Base-by-base conservation (phyloP, 2,329 filamentous ascomycete genomes). In the Alternaria ethzedia region DNA sequence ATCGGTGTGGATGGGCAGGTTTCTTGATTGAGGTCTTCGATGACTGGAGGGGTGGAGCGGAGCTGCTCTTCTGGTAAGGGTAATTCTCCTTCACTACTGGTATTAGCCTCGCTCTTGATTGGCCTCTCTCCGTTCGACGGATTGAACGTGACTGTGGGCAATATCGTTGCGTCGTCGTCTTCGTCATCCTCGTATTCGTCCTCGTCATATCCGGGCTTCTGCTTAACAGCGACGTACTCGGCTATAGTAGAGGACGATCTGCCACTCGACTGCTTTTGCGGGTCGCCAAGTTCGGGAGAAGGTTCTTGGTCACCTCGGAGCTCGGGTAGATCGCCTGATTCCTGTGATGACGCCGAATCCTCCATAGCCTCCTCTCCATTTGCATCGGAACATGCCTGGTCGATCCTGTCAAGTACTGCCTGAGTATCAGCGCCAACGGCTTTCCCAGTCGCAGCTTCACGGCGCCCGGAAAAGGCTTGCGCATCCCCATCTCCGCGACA, bases 381-480 rank as follows among this genome's bases (percentile, higher is more conserved):
- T 7, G 57, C 52, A 61, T 69, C 36, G 4, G 63, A 69, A 58
- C 75, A 77, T 25, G 70, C 72, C 51, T 60, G 66, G 47, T 77
- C 74, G 56, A 77, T 77, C 17, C 63, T 59, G 2, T 67, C 52
- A 21, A 76, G 61, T 6, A 77, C 65, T 6, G 70, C 69, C 62
- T 78, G 76, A 0, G 74, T 77, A 25, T 76, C 69, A 6, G 54
- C 46, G 28, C 75, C 71, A 15, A 76, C 50, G n/a, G 46, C 23
- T 17, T 55, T 52, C 6, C 64, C 64, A 21, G 26, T 11, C 9
- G 52, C 32, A 8, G 32, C 21, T 2, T 63, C 61, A 0, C 50
- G 41, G 2, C 32, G 21, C 11, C 52, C 32, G 7, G 46, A 50
- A 5, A 56, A 20, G 5, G 43, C 41, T 59, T 70, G 66, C 25